These are phyloP conservation scores for Pisolithus thermaeus DNA, from an alignment of 1,284 basidiomycete genomes.

Conservation along the genomic window DNA sequence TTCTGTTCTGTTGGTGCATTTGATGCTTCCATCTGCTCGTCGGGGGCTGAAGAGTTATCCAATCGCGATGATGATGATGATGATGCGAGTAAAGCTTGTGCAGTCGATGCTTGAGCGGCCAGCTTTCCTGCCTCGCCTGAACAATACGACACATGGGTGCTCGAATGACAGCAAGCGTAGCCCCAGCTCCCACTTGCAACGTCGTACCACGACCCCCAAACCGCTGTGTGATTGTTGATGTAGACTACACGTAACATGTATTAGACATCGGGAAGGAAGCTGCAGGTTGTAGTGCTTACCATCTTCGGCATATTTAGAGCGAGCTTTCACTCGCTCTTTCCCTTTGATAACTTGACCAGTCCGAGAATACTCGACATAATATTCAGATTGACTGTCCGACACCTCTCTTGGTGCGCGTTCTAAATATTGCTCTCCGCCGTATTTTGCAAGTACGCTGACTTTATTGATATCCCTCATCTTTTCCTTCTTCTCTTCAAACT, in stretches of 20 bases:
- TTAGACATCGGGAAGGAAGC: slow-evolving; percentile 5
- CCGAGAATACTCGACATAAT: slow-evolving; percentile 96
- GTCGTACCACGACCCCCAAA: slow-evolving; percentile 98
- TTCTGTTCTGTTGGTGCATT: slow-evolving; percentile 50
- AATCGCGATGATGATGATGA: slow-evolving; percentile 28
- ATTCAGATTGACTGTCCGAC: slow-evolving; percentile 89
- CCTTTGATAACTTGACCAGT: slow-evolving; percentile 91
- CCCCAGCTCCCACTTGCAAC: slow-evolving; percentile 75
- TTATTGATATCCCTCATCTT: slow-evolving; percentile 84
- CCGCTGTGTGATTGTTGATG: slow-evolving; percentile 87
- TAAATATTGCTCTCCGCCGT: slow-evolving; percentile 94
- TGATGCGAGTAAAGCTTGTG: slow-evolving; percentile 57
- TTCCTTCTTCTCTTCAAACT: slow-evolving; percentile 91
- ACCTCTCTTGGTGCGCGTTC: slow-evolving; percentile 86
- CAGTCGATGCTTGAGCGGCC: slow-evolving; percentile 67
- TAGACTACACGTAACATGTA: slow-evolving; percentile 48
- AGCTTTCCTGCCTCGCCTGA: slow-evolving; percentile 85
- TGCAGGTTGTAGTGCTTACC: slow-evolving; percentile 41
- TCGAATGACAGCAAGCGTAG: slow-evolving; percentile 91
- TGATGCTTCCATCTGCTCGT: slow-evolving; percentile 29
- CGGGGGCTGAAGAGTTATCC: slow-evolving; percentile 19
- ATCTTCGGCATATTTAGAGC: slow-evolving; percentile 94
- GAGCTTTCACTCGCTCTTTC: slow-evolving; percentile 77
- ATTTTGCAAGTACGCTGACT: slow-evolving; percentile 81
- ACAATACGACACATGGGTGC: slow-evolving; percentile 86